Base-by-base conservation (phyloP, 805 yeast genomes). In the Candida khao-thaluensis region DNA sequence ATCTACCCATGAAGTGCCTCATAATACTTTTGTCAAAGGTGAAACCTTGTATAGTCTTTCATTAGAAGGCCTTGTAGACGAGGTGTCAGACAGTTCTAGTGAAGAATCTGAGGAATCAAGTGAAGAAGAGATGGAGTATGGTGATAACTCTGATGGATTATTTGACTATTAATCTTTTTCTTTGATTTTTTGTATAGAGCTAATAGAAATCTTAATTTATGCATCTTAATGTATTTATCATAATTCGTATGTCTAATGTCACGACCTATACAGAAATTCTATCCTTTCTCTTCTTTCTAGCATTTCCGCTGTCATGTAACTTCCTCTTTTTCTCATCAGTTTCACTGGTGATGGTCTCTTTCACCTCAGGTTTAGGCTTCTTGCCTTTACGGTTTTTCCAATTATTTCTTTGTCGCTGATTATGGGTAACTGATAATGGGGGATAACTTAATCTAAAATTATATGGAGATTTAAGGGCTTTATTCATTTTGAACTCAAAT, bases 1-100 rank as follows among this genome's bases (percentile, higher is more conserved):
- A 60, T 86, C 95, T 7, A 70, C 80, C 1, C 87, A 81, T 56
- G 70, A 69, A 14, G 90, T 93, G 16, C 70, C 76, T 2, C 66
- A 76, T 50, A 80, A 81, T 37, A 66, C 72, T 8, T 64, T 56
- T 30, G 49, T 74, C 18, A 81, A 81, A 60, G 82, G 83, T 44
- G 86, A 81, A 50, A 77, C 80, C 0, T 62, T 81, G 40, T 56
- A 67, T 37, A 59, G 66, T 45, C 61, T 71, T 47, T 53, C 68
- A 10, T 60, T 70, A 44, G 73, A 68, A 41, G 73, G 72, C 0
- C 50, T 66, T 40, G 71, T 62, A 29, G 62, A 58, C 11, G 53
- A 68, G 25, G 56, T 50, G 16, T 64, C 53, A 9, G 67, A 57
- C 7, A 57, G 56, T n/a, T 51, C 45, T 12, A 62, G 52, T 14